These are phyloP conservation scores for Clavariopsis aquatica DNA, from an alignment of 495 filamentous ascomycete genomes.

Conservation along the genomic window DNA sequence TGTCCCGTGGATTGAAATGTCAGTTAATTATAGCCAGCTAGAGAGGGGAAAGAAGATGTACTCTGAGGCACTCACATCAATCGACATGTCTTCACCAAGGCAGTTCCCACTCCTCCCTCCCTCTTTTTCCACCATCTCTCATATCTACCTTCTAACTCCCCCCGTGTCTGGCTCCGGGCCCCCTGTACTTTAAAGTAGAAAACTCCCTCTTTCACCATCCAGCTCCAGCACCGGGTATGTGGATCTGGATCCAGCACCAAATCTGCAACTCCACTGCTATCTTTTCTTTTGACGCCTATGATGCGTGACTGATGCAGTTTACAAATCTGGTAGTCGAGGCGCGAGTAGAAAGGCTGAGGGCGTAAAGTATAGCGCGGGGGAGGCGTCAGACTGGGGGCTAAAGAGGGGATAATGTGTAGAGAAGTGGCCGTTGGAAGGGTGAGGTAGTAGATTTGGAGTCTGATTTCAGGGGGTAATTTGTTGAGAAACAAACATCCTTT, in stretches of 20 bases:
- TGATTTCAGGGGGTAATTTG: constrained; percentile 18
- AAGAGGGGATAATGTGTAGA: constrained; percentile 19
- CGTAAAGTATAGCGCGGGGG: background rate
- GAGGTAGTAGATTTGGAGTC: constrained; percentile 6
- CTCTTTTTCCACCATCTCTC: constrained; percentile 24
- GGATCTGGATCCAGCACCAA: background rate
- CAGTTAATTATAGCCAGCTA: background rate
- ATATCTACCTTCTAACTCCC: background rate
- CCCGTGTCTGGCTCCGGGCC: background rate
- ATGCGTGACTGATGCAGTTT: background rate
- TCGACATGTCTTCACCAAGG: constrained; percentile 17
- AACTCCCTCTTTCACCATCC: background rate
- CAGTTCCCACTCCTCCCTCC: background rate
- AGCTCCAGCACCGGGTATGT: background rate
- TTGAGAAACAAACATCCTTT: constrained; percentile 2
- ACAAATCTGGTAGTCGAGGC: constrained; percentile 17
- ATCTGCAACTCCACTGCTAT: too few relatives aligned
- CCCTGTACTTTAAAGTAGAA: background rate
- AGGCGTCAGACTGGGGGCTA: constrained; percentile 14
- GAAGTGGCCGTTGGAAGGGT: background rate
- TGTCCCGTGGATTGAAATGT: too few relatives aligned
- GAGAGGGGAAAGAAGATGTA: background rate
- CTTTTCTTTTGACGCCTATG: too few relatives aligned
- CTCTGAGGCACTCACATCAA: constrained; percentile 9
- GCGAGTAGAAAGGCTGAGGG: background rate